Base-by-base conservation (phyloP, 192 early-diverging fungal species). In the Entomortierella chlamydospora region DNA sequence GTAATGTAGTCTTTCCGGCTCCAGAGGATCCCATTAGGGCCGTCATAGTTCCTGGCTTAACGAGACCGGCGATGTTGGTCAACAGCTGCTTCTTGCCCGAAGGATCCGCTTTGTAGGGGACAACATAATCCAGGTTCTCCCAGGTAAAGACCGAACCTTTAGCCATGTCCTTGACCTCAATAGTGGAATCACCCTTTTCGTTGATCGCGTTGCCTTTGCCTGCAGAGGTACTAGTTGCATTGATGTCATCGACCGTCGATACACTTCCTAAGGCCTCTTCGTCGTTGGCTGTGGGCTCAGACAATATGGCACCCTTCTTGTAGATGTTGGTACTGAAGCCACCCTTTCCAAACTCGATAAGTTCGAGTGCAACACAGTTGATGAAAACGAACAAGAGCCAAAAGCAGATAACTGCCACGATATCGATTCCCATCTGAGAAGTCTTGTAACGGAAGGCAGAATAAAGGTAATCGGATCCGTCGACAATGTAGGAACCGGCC, bases 11-110 rank as follows among this genome's bases (percentile, higher is more conserved):
- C 78, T 94, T 94, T 69, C 93, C 93, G 43, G 89, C 87, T 68
- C 89, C 89, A 25, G 88, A 87, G 23, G 87, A 86, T 11, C 93
- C 93, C 92, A 97, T 95, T 30, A 97, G 83, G 20, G 92, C 92
- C 20, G 93, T 94, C 86, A 96, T 86, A 22, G 87, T 86, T 53
- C 95, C 95, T 10, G 93, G 92, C 52, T 86, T 87, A 52, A 93
- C 89, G 56, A 88, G 92, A 42, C 95, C 60, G 72, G 82, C 77
- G 84, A 94, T 87, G 45, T 82, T 68, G 66, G 90, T 82, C 47
- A 96, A 83, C 13, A 96, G 78, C 65, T 93, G 91, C 58, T 87
- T 85, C 49, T 89, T 61, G 30, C 87, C 87, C 4, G 76, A 70
- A 2, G 67, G 67, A 30, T 79, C 74, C 33, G 76, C 85, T 64